A percentile compares a stretch with the other conserved stretches of the same genome.
phyloP scores from a whole-genome alignment of 2,329 filamentous ascomycete genomes.

The Uncinocarpus reesii region DNA sequence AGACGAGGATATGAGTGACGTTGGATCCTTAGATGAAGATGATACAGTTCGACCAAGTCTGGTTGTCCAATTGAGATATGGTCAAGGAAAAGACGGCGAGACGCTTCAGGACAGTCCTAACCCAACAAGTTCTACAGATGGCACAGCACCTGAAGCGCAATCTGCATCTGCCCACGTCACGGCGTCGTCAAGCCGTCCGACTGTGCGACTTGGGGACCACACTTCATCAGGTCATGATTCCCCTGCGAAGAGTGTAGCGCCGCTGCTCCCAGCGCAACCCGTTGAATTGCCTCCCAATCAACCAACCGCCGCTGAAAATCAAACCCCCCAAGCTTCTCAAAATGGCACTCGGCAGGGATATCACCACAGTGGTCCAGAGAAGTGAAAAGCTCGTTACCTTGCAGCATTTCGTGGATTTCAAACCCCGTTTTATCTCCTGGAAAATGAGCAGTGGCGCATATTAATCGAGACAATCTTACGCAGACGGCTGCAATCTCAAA shows the following conservation, averaged over 20 bases:
- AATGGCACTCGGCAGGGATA: background rate
- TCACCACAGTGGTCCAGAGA: background rate
- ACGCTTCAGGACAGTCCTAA: background rate
- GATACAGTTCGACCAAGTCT: constrained; percentile 53
- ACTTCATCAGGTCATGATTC: background rate
- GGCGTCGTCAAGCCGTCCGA: background rate
- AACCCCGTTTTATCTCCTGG: background rate
- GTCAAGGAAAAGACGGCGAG: constrained; percentile 22
- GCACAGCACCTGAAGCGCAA: background rate
- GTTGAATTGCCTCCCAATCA: background rate
- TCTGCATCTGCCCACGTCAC: background rate
- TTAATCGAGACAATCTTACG: background rate
- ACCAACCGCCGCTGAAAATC: background rate
- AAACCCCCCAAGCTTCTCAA: background rate
- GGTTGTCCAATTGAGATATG: constrained; percentile 59
- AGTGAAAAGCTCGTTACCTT: background rate
- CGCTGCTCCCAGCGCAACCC: too few relatives aligned
- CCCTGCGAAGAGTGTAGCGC: background rate
- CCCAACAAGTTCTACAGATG: background rate
- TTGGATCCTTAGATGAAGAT: constrained; percentile 27
- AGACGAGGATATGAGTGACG: constrained; percentile 35
- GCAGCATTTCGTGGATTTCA: background rate
- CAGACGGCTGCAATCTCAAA: background rate
- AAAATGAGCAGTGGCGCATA: background rate
- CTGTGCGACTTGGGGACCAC: background rate